Percentiles rank a stretch among this genome's conserved stretches.
phyloP scores from a whole-genome alignment of 2,329 filamentous ascomycete species.

The Calonectria pseudoreteaudii region DNA sequence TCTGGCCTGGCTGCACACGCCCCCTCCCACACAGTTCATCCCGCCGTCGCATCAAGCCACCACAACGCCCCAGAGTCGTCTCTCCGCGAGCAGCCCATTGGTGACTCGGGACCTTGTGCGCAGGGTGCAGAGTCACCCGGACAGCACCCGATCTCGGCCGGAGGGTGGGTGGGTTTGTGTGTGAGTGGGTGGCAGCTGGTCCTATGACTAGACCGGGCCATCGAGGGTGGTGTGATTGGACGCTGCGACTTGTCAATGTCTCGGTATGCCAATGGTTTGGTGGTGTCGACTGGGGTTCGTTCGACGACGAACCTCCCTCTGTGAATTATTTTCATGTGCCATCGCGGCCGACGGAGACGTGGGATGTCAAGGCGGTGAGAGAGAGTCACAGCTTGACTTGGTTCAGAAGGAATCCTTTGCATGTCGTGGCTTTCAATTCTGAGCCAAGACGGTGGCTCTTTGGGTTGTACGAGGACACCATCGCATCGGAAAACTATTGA shows the following conservation, averaged over 20 bases:
- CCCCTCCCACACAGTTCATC: conserved; percentile 19
- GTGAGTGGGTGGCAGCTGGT: neutral
- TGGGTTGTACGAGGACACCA: conserved; percentile 4
- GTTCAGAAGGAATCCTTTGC: neutral
- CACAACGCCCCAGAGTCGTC: neutral
- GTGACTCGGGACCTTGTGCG: neutral
- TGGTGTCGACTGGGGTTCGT: neutral
- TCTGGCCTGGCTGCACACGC: conserved; percentile 14
- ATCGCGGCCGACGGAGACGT: neutral
- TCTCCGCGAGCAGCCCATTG: neutral
- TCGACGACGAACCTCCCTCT: neutral
- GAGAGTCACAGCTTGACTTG: neutral
- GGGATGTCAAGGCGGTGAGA: neutral
- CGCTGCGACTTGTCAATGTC: neutral
- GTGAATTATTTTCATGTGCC: conserved; percentile 4
- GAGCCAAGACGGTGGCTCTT: neutral
- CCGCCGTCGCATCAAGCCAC: conserved; percentile 19
- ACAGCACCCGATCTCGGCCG: conserved; percentile 20
- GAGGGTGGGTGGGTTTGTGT: neutral
- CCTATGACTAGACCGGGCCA: conserved; percentile 10
- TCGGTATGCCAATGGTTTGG: conserved; percentile 1
- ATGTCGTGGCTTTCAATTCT: neutral
- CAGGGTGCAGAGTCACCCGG: conserved; percentile 17
- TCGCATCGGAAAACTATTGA: neutral
- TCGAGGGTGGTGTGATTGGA: conserved; percentile 18